phyloP scores from a whole-genome alignment of 1,139 yeast species.

The Zhuliangozyma blackwelliae region DNA sequence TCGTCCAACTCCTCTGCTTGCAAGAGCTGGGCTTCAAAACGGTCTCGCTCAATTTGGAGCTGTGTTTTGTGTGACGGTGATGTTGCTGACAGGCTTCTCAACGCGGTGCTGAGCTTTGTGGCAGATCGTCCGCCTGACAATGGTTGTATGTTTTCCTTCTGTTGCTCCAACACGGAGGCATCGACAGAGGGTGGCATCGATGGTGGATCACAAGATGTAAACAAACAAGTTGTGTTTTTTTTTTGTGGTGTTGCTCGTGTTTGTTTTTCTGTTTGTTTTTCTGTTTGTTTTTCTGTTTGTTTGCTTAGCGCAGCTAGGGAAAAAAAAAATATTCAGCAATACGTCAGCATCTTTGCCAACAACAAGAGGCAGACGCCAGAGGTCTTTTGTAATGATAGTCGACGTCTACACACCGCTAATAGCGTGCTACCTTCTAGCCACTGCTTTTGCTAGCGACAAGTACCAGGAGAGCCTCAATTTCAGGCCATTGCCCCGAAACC shows the following conservation, averaged over 20 bases:
- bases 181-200: neutral
- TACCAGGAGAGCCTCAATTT: conserved; percentile 59
- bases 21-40: conserved; percentile 41
- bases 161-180: conserved; percentile 46
- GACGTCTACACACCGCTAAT: too few relatives aligned
- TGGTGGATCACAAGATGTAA: too few relatives aligned
- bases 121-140: conserved; percentile 70
- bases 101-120: conserved; percentile 45
- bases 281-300: too few relatives aligned
- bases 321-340: too few relatives aligned
- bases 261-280: too few relatives aligned
- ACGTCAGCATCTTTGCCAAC: too few relatives aligned
- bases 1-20: conserved; percentile 67
- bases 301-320: too few relatives aligned
- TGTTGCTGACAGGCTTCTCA: conserved; percentile 15
- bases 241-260: too few relatives aligned
- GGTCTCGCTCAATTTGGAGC: conserved; percentile 32
- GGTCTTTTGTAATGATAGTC: too few relatives aligned
- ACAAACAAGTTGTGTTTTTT: too few relatives aligned
- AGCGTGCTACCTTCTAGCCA: neutral
- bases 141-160: conserved; percentile 80
- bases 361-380: too few relatives aligned
- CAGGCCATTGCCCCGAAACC: conserved; percentile 68
- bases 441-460: conserved; percentile 1
- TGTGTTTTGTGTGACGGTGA: conserved; percentile 15